Base-by-base conservation (phyloP, 1,284 basidiomycete species). In the Leucoagaricus sp. region DNA sequence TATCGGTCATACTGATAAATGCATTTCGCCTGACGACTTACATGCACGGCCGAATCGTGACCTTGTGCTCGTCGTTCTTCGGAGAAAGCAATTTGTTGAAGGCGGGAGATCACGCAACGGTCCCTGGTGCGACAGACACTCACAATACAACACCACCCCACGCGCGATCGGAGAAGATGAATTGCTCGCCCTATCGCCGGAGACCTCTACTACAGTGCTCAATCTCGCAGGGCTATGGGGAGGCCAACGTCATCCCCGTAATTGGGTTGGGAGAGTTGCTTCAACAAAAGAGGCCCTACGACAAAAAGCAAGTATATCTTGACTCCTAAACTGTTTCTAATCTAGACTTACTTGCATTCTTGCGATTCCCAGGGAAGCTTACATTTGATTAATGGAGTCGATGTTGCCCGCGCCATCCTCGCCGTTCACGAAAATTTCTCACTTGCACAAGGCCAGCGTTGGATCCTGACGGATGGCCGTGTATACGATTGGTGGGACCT, bases 401-500 rank as follows among this genome's bases (percentile, higher is more conserved):
- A 86, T 64, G 75, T 87, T 52, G 76, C 85, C 10, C 76, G 82
- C 13, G 81, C 81, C 15, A 78, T 87, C 57, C 66, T 87, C 23
- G 80, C 82, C 17, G 73, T 84, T 9, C 81, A 81, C 60, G 59
- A 53, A 1, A 60, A 78, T 42, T 80, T 78, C 58, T 61, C 63
- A 12, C 73, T 70, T 48, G 76, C 80, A 1, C 60, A 63, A 9
- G 82, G 82, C 3, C 73, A 84, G 62, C 76, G 82, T 7, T 84
- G 83, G 83, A 62, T 85, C 9, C 66, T 86, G 23, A 82, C 79
- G 7, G 84, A 89, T 62, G 72, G 74, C 15, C 75, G 84, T 7
- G 78, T 86, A 29, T 84, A 86, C 63, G 82, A 87, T 64, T 86
- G 84, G 84, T 87, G 85, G 84, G 84, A 86, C 61, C 71, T 87